Evolutionary conservation across 1,284 basidiomycete species (phyloP).

Genomic region (Rhodotorula mucilaginosa): DNA sequence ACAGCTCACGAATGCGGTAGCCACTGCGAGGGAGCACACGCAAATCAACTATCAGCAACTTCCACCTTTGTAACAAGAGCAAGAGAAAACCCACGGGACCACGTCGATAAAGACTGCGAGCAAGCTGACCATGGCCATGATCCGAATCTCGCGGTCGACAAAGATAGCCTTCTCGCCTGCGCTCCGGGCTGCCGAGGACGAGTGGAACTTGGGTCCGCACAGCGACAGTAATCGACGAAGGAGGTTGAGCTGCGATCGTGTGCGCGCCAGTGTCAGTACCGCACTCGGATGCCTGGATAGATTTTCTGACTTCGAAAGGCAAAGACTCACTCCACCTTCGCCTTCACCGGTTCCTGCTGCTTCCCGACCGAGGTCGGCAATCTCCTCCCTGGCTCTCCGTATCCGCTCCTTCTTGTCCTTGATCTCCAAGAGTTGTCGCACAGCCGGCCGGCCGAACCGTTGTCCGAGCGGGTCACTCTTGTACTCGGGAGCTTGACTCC

Average conservation of each 20-base stretch:
- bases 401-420: conserved; percentile 63
- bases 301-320: conserved; percentile 26
- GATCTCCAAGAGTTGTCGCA: conserved; percentile 82
- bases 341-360: conserved; percentile 43
- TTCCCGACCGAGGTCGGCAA: conserved; percentile 56
- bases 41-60: neutral
- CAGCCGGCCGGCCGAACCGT: conserved; percentile 56
- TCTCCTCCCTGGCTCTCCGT: conserved; percentile 61
- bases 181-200: conserved; percentile 53
- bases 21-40: conserved; percentile 41
- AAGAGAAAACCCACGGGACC: conserved; percentile 70
- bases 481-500: conserved; percentile 28
- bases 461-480: conserved; percentile 42
- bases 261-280: conserved; percentile 23
- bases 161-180: conserved; percentile 61
- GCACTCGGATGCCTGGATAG: conserved; percentile 15
- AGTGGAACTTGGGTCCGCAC: conserved; percentile 67
- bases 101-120: conserved; percentile 94
- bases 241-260: conserved; percentile 65
- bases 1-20: conserved; percentile 75
- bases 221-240: conserved; percentile 82
- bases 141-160: conserved; percentile 80
- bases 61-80: no score
- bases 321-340: conserved; percentile 42
- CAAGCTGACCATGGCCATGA: conserved; percentile 83